A percentile compares a stretch with the other conserved stretches of the same genome.
phyloP scores from a whole-genome alignment of 148 eudicot genomes.

The Vaccinium vitisidaea region DNA sequence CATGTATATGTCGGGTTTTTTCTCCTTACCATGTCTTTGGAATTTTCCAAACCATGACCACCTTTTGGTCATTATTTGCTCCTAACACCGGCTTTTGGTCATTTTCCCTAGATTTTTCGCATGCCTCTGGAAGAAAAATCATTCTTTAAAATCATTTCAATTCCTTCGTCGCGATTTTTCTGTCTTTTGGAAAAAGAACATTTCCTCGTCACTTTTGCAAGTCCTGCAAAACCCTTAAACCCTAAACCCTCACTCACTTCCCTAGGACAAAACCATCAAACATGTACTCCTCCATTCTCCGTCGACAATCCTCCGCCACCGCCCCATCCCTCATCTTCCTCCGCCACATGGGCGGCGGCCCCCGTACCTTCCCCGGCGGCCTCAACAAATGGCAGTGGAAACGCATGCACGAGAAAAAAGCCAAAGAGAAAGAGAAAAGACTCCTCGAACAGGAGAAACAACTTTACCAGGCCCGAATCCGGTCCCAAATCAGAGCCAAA shows the following conservation, averaged over 20 bases:
- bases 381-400: constrained; percentile 95
- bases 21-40: too few species aligned
- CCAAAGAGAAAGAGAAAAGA: constrained; percentile 66
- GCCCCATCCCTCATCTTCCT: constrained; percentile 32
- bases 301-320: constrained; percentile 29
- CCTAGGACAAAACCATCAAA: neutral
- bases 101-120: too few species aligned
- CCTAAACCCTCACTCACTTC: neutral
- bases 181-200: neutral
- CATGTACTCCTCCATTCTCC: constrained; percentile 35
- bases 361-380: constrained; percentile 89
- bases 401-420: constrained; percentile 87
- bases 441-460: constrained; percentile 81
- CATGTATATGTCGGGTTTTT: too few species aligned
- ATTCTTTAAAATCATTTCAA: too few species aligned
- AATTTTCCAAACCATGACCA: too few species aligned
- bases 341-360: constrained; percentile 88
- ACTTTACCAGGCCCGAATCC: constrained; percentile 76
- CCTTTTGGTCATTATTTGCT: too few species aligned
- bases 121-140: too few species aligned
- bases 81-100: too few species aligned
- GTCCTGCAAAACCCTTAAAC: neutral
- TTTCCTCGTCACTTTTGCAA: neutral
- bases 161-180: too few species aligned
- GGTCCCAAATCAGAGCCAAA: constrained; percentile 67